Base-by-base conservation (phyloP, 805 yeast genomes). In the Spencermartinsiella europaea region DNA sequence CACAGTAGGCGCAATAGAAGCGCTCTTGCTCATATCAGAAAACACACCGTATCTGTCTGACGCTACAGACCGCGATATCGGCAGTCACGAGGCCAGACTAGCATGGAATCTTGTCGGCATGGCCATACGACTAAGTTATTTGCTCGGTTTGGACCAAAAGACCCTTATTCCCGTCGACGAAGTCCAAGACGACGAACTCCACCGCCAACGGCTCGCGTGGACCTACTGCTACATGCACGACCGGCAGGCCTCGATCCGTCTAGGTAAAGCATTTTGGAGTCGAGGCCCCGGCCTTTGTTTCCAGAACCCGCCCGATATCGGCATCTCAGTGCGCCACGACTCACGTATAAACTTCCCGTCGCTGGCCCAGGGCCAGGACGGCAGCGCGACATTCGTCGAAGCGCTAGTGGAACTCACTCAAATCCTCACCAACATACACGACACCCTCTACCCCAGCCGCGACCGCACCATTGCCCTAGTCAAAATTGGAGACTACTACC, bases 271-370 rank as follows among this genome's bases (percentile, higher is more conserved):
- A 20, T 55, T 54, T 34, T 50, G 59, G 58, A 48, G 52, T 21
- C 48, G 58, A 1, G 59, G 58, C 4, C 58, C 59, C 2, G 57
- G 54, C 4, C 44, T 52, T 12, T 54, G 58, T 35, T 55, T 55
- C 34, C 45, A 46, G 21, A 46, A 46, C 45, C 49, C 35, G 25
- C 39, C 40, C 16, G 45, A 25, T 16, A 20, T 38, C 20, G 45
- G 40, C 5, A 17, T 44, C 7, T 21, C 44, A 15, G 40, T 46
- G 19, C 20, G 37, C n/a, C 52, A 42, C 25, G 45, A 40, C 33
- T 46, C 58, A 8, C 36, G 37, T 16, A 49, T 47, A 21, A 52
- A 56, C 40, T 55, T 55, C 40, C 59, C 58, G 5, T 52, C 56
- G 8, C 44, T 55, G 5, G 36, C 58, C 10, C 27, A 43, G 4